These are phyloP conservation scores for Alternaria tenuissima DNA, from an alignment of 2,329 filamentous ascomycete species.

Conservation along the genomic window DNA sequence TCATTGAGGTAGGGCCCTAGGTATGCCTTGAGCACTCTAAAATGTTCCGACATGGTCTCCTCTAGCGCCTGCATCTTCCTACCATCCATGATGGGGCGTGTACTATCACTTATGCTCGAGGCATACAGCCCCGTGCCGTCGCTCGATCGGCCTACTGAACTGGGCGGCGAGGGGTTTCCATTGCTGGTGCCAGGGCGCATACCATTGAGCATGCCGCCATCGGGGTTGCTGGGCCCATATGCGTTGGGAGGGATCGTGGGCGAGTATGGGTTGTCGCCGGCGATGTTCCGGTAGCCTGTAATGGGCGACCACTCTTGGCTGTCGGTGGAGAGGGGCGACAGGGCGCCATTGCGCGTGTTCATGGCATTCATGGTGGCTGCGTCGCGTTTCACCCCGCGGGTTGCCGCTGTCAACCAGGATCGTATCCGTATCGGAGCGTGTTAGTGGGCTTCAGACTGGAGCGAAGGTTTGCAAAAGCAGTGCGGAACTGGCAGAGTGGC, in stretches of 20 bases:
- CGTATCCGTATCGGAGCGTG: conserved; percentile 19
- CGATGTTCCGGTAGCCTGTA: conserved; percentile 48
- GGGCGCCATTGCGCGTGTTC: conserved; percentile 51
- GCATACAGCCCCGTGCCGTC: conserved; percentile 75
- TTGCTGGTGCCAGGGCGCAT: conserved; percentile 52
- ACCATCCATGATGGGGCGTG: conserved; percentile 63
- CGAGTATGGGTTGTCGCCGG: conserved; percentile 50
- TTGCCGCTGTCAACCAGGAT: conserved; percentile 32
- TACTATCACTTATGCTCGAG: conserved; percentile 54
- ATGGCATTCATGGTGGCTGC: conserved; percentile 28
- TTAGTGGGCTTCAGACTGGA: conserved; percentile 11
- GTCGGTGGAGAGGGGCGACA: conserved; percentile 52
- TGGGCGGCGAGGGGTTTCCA: conserved; percentile 80
- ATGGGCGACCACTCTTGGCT: conserved; percentile 54
- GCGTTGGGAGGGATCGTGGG: conserved; percentile 46
- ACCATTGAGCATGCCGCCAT: conserved; percentile 63
- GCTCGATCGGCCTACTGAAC: conserved; percentile 85
- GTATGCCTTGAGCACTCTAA: conserved; percentile 78
- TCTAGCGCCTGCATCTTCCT: conserved; percentile 68
- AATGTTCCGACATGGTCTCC: conserved; percentile 79
- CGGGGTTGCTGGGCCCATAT: conserved; percentile 46
- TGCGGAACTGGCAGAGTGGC: conserved; percentile 7
- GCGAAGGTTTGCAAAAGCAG: conserved; percentile 11
- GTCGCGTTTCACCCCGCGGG: conserved; percentile 36
- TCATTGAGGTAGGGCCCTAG: conserved; percentile 75